Evolutionary conservation across 2,329 filamentous ascomycete genomes (phyloP).

Genomic region (Scopulariopsis brevicaulis): DNA sequence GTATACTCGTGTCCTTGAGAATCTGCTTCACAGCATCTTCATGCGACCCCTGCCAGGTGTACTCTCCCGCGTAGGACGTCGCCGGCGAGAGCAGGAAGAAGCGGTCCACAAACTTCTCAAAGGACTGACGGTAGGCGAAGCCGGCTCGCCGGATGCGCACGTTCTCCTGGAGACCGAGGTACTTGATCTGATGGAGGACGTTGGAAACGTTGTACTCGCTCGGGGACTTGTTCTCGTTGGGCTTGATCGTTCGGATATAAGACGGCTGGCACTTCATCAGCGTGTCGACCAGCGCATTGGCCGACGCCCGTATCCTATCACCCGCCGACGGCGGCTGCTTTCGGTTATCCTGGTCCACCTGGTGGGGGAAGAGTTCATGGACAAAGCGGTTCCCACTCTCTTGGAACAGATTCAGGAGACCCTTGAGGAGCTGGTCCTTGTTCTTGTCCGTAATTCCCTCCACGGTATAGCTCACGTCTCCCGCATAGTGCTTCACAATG

Average conservation of each 20-base stretch:
- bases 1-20: constrained; percentile 91
- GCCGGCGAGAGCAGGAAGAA: constrained; percentile 93
- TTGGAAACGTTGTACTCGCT: constrained; percentile 86
- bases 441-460: constrained; percentile 99
- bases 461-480: constrained; percentile 88
- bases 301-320: constrained; percentile 90
- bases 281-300: constrained; percentile 88
- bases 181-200: constrained; percentile 97
- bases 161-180: constrained; percentile 98
- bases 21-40: constrained; percentile 86
- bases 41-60: constrained; percentile 85
- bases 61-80: constrained; percentile 92
- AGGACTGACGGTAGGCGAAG: constrained; percentile 93
- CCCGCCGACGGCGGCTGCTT: constrained; percentile 88
- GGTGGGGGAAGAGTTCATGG: constrained; percentile 78
- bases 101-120: constrained; percentile 95
- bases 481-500: constrained; percentile 97
- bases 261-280: constrained; percentile 96
- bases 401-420: constrained; percentile 76
- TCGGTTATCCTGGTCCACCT: constrained; percentile 93
- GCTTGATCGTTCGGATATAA: constrained; percentile 98
- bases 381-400: constrained; percentile 78
- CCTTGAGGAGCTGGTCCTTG: constrained; percentile 94
- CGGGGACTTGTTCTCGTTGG: constrained; percentile 96
- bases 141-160: constrained; percentile 92